Evolutionary conservation across 1,139 yeast species (phyloP), one percentile per base, ranked within the genome.

Genomic region (Candida albicans): DNA sequence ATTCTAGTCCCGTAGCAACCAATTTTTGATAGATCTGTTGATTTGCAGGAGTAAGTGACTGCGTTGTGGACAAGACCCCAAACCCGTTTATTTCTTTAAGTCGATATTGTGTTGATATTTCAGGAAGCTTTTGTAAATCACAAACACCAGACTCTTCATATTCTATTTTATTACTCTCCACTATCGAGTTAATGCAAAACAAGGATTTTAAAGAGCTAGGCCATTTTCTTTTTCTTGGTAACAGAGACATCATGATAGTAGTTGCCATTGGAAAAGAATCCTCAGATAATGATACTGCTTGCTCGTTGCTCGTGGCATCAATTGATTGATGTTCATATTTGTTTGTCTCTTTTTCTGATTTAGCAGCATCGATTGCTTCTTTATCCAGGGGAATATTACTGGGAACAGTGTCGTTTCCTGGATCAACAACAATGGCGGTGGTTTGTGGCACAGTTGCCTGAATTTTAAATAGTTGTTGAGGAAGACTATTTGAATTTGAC

Each of bases 61-160:
- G 43, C 15, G 41, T 36, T 18, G 34, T 35, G 3, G 46, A 29
- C 22, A 40, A 39, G 18, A 43, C 37, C 7, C 46, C 43, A 34
- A 43, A 37, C 2, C 46, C 46, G 30, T 43, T 43, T 10, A 43
- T 40, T 25, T 43, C 46, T 24, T 29, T 37, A 7, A 43, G 39
- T 9, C 43, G 43, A 30, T 34, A 43, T 25, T 37, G 43, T 2
- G 26, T 27, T 13, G 46, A 43, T 25, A 44, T 44, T 8, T 27
- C 37, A n/a, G 47, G 36, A 18, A 18, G 22, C 22, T 18, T 18
- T 18, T 18, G 22, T n/a, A 38, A 8, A 6, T 38, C 40, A 15
- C 24, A 25, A 10, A 27, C 11, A 27, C n/a, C 29, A 27, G 12
- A 10, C 4, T 27, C 29, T 27, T 27, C 29, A 10, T 3, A n/a